Conservation (phyloP, 2,329 filamentous ascomycete genomes). For the Ceratocystis variospora region DNA sequence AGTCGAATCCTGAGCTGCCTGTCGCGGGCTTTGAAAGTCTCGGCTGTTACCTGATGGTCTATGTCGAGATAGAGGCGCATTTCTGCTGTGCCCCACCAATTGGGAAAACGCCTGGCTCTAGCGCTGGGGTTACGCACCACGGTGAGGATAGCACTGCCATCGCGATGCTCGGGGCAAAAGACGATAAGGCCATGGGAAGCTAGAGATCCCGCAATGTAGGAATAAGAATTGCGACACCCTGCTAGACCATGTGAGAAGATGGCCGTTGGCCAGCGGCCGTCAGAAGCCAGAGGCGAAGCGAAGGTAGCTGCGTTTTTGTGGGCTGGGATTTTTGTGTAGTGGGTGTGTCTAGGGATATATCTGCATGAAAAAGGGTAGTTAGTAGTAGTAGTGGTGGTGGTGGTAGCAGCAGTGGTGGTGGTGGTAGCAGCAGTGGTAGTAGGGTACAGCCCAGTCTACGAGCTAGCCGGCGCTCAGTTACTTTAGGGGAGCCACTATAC, state of each 20-base stretch:
- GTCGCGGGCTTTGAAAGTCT: constrained; percentile 54
- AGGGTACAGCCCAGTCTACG: background rate
- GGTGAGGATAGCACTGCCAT: constrained; percentile 64
- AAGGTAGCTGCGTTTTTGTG: constrained; percentile 53
- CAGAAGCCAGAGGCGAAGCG: constrained; percentile 34
- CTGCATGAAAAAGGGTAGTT: constrained; percentile 27
- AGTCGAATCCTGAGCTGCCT: constrained; percentile 59
- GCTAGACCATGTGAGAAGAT: constrained; percentile 79
- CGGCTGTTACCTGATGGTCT: constrained; percentile 49
- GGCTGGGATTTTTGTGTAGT: constrained; percentile 60
- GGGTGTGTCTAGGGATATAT: constrained; percentile 54
- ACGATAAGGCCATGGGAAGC: constrained; percentile 72
- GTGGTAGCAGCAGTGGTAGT: too few species aligned
- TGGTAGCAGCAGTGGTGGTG: too few species aligned
- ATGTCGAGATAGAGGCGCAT: constrained; percentile 38
- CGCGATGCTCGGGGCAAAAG: constrained; percentile 68
- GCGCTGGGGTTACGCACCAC: constrained; percentile 50
- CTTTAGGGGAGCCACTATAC: too few species aligned
- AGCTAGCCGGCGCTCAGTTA: background rate
- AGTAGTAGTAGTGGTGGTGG: too few species aligned
- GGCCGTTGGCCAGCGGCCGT: constrained; percentile 60
- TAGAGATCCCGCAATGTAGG: constrained; percentile 63
- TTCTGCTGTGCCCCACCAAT: constrained; percentile 14
- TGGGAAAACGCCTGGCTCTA: constrained; percentile 25
- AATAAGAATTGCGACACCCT: constrained; percentile 71